Evolutionary conservation across 2,329 filamentous ascomycete species (phyloP).

Genomic region (Trichoderma sp.): DNA sequence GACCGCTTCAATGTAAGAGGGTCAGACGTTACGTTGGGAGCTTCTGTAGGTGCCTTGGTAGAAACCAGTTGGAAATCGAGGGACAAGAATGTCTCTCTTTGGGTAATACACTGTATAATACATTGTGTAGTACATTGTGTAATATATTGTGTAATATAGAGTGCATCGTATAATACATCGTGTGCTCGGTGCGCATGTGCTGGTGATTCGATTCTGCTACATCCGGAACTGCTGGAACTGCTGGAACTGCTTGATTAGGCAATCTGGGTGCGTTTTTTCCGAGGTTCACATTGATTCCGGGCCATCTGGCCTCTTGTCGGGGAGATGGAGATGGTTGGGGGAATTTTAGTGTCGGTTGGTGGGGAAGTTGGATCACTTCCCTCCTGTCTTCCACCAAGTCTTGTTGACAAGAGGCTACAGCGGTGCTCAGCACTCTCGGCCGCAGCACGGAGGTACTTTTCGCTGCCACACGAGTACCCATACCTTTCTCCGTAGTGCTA

Average conservation of each 20-base stretch:
- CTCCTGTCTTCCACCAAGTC: neutral
- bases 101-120: neutral
- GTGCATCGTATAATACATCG: too few species aligned
- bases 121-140: too few species aligned
- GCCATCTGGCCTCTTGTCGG: constrained; percentile 17
- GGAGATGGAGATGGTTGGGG: constrained; percentile 15
- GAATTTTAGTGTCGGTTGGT: constrained; percentile 1
- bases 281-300: constrained; percentile 1
- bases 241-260: neutral
- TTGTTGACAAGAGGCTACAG: neutral
- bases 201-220: neutral
- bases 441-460: constrained; percentile 6
- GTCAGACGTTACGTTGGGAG: neutral
- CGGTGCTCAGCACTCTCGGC: neutral
- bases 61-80: neutral
- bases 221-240: neutral
- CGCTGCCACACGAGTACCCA: neutral
- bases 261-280: neutral
- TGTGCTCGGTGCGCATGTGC: neutral
- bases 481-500: too few species aligned
- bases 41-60: neutral
- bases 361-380: neutral
- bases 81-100: neutral
- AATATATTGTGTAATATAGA: too few species aligned
- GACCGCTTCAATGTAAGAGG: neutral